Evolutionary conservation across 2,329 filamentous ascomycete species (phyloP).

Genomic region (Monosporascus sp.): DNA sequence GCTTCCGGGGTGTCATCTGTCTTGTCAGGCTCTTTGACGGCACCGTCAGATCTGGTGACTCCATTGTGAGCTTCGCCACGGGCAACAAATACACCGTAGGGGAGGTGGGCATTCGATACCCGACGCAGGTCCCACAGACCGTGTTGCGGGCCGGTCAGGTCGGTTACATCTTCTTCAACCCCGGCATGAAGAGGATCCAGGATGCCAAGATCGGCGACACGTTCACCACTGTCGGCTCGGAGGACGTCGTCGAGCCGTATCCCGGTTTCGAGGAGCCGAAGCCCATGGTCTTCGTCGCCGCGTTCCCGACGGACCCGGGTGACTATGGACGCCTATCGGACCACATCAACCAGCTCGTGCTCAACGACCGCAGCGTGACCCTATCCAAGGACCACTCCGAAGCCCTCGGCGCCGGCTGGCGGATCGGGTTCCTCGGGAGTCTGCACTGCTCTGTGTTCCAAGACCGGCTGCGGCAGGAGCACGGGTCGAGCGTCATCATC

Average conservation of each 20-base stretch:
- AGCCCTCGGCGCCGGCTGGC: conserved; percentile 88
- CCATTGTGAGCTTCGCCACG: conserved; percentile 83
- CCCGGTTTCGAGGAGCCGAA: conserved; percentile 97
- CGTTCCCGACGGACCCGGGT: conserved; percentile 86
- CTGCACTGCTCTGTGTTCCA: conserved; percentile 99
- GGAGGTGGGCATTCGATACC: conserved; percentile 96
- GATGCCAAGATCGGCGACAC: conserved; percentile 97
- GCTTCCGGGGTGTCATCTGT: conserved; percentile 88
- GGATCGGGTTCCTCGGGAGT: conserved; percentile 91
- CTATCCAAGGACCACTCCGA: conserved; percentile 92
- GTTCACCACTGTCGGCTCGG: conserved; percentile 75
- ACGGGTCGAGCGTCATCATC: conserved; percentile 92
- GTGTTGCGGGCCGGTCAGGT: conserved; percentile 86
- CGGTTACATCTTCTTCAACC: conserved; percentile 95
- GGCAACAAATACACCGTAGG: conserved; percentile 87
- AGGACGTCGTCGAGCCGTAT: conserved; percentile 71
- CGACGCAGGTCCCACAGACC: conserved; percentile 75
- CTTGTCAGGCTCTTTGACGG: conserved; percentile 91
- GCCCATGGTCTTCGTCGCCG: conserved; percentile 97
- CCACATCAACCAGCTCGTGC: conserved; percentile 86
- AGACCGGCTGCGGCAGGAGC: conserved; percentile 88
- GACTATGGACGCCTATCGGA: conserved; percentile 86
- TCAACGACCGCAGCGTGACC: conserved; percentile 94
- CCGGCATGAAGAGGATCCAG: conserved; percentile 94
- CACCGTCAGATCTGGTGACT: conserved; percentile 74